Evolutionary conservation across 2,329 filamentous ascomycete genomes (phyloP).

Genomic region (Coleophoma crateriformis): DNA sequence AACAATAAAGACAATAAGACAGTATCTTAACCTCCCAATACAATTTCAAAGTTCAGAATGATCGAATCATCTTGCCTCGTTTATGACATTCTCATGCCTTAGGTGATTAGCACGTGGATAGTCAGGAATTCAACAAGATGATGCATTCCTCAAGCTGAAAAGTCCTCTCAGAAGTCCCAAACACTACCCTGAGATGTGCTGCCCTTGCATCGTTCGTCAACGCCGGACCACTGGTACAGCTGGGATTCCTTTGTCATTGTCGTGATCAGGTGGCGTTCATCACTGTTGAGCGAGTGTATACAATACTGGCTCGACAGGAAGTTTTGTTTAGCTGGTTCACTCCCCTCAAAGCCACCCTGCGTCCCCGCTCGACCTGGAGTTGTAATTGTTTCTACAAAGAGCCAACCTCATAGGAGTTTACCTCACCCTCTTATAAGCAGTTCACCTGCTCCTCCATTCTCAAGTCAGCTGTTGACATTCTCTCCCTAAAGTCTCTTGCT

Average conservation of each 20-base stretch:
- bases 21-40: neutral
- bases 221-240: conserved; percentile 13
- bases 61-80: neutral
- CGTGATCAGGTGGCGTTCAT: conserved; percentile 9
- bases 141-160: conserved; percentile 22
- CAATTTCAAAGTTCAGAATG: neutral
- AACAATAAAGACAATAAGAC: conserved; percentile 2
- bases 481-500: conserved; percentile 14
- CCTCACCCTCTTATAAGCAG: conserved; percentile 21
- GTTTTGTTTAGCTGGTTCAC: conserved; percentile 10
- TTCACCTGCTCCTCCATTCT: conserved; percentile 25
- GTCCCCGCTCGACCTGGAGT: conserved; percentile 2
- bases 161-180: conserved; percentile 7
- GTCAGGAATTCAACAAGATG: conserved; percentile 15
- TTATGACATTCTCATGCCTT: conserved; percentile 1
- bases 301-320: conserved; percentile 5
- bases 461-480: conserved; percentile 22
- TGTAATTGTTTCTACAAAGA: conserved; percentile 4
- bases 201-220: conserved; percentile 17
- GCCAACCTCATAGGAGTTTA: neutral
- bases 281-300: conserved; percentile 6
- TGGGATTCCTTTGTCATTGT: conserved; percentile 10
- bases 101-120: conserved; percentile 1
- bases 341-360: conserved; percentile 17
- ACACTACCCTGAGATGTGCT: conserved; percentile 5